Evolutionary conservation across 352 stramenopile species (phyloP), one percentile per base, ranked within the genome.

Genomic region (Aphanomyces cochlioides): DNA sequence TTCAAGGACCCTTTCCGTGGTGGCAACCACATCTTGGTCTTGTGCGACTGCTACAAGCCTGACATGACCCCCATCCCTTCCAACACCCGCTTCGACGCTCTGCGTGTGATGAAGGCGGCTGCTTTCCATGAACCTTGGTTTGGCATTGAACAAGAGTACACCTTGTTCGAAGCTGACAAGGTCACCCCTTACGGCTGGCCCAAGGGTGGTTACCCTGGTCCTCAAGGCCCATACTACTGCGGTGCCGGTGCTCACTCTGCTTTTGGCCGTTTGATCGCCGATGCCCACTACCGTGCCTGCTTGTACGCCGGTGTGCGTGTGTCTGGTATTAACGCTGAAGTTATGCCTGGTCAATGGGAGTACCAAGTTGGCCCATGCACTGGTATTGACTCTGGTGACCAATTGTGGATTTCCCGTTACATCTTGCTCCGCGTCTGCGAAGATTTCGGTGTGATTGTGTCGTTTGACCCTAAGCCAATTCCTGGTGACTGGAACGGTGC

Each of bases 71-170:
- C 95, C 47, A 89, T 98, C 65, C 77, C 85, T 60, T 96, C 94
- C 74, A 98, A 98, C 83, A 96, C 85, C 41, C 90, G 95, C 74
- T 85, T 83, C 63, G 85, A 91, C 53, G 81, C 80, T 13, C 78
- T 77, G 7, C 82, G 82, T 40, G 85, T 96, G 56, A 93, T 94
- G 83, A 72, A 82, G 68, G 80, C 79, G 10, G 81, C 81, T 17
- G 77, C 75, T 59, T 56, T 41, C 1, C 77, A 92, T 43, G 76
- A 70, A 47, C 89, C 90, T 13, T 98, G 95, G 96, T 99, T 98
- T 77, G 96, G 96, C 66, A 90, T 98, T 75, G 96, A 99, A 85
- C 96, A 99, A 84, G 96, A 98, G 85, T 98, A 98, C 88, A 98
- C 92, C 43, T 79, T 98, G 59, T 97, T 98, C 75, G 87, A 95